These are phyloP conservation scores for Fusarium sulawesiense DNA, from an alignment of 2,329 filamentous ascomycete genomes.

Conservation along the genomic window DNA sequence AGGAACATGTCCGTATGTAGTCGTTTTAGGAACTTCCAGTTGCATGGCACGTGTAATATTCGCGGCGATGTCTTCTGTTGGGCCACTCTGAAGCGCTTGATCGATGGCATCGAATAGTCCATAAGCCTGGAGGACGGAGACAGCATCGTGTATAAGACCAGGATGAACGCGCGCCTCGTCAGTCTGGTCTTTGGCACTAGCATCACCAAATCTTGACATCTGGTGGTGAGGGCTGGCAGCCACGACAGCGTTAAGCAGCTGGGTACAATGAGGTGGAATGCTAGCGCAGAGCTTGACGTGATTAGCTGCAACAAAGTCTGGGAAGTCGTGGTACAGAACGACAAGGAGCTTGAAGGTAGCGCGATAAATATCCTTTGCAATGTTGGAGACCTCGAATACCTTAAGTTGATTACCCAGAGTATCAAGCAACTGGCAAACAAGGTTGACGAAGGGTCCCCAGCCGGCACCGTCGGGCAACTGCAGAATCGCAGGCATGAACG, in stretches of 20 bases:
- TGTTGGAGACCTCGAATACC: conserved; percentile 72
- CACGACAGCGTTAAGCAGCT: conserved; percentile 89
- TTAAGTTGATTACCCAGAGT: conserved; percentile 86
- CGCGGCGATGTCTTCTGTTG: conserved; percentile 78
- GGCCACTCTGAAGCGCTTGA: conserved; percentile 68
- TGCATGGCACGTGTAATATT: conserved; percentile 81
- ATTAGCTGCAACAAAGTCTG: conserved; percentile 90
- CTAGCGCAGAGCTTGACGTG: conserved; percentile 83
- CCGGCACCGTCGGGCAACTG: conserved; percentile 74
- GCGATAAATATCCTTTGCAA: conserved; percentile 86
- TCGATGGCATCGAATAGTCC: conserved; percentile 71
- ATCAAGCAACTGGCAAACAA: conserved; percentile 77
- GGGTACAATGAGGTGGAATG: conserved; percentile 85
- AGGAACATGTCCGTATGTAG: conserved; percentile 73
- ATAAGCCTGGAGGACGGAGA: conserved; percentile 62
- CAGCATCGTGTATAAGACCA: conserved; percentile 71
- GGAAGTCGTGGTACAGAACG: conserved; percentile 91
- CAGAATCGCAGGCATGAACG: conserved; percentile 84
- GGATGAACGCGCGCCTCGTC: conserved; percentile 79
- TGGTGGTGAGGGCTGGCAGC: conserved; percentile 81
- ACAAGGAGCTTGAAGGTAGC: conserved; percentile 84
- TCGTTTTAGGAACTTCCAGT: conserved; percentile 66
- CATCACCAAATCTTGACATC: conserved; percentile 73
- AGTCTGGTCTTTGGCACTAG: conserved; percentile 78
- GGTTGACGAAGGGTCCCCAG: conserved; percentile 79